A percentile compares a stretch with the other conserved stretches of the same genome.
Evolutionary conservation across 2,329 filamentous ascomycete species (phyloP).

Genomic region (Aspergillus sp.): DNA sequence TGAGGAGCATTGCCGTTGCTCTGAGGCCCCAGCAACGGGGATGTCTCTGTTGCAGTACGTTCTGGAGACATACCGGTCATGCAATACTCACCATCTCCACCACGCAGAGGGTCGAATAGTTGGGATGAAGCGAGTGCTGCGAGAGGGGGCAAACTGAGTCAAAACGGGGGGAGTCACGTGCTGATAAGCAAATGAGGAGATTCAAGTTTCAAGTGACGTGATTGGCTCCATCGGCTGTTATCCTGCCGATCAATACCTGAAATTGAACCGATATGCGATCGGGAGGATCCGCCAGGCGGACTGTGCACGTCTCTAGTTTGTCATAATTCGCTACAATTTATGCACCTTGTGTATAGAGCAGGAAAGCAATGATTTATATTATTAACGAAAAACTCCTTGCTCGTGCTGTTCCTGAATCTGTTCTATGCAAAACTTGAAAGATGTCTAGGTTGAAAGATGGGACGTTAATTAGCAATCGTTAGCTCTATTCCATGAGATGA

Average conservation of each 20-base stretch:
- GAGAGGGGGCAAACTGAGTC: neutral
- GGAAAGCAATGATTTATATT: too few species aligned
- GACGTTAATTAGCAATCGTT: too few species aligned
- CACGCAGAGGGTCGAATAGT: neutral
- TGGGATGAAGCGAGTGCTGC: neutral
- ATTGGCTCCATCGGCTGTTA: conserved; percentile 6
- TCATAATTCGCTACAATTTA: neutral
- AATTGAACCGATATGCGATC: neutral
- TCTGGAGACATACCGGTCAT: conserved; percentile 23
- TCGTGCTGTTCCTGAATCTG: neutral
- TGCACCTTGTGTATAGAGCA: neutral
- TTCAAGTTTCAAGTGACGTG: neutral
- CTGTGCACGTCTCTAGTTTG: neutral
- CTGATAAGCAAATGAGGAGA: conserved; percentile 18
- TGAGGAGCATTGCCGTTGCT: conserved; percentile 21
- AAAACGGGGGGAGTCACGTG: conserved; percentile 15
- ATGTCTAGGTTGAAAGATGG: neutral
- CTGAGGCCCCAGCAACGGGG: conserved; percentile 43
- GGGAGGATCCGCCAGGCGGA: neutral
- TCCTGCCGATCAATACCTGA: neutral
- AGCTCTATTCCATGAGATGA: too few species aligned
- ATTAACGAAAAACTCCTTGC: neutral
- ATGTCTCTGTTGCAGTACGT: conserved; percentile 38
- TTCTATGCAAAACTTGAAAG: neutral
- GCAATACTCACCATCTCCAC: conserved; percentile 5